These are phyloP conservation scores for Roridomyces roridus DNA, from an alignment of 768 basidiomycete genomes.

Conservation along the genomic window DNA sequence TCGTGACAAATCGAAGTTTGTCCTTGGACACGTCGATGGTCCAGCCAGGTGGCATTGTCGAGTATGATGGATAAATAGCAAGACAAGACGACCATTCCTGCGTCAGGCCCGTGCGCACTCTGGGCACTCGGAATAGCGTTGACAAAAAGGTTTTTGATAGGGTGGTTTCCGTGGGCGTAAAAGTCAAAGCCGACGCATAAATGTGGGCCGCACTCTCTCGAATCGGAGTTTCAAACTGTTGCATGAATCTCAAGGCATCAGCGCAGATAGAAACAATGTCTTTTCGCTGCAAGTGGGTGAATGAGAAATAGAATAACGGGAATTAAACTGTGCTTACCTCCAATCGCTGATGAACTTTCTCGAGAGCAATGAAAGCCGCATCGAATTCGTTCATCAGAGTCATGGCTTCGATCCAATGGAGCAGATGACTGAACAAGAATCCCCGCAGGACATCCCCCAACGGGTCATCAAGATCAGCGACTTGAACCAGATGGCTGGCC, in stretches of 20 bases:
- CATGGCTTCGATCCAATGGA: conserved; percentile 4
- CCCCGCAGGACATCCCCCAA: neutral
- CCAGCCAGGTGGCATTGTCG: too few relatives aligned
- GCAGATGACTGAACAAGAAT: neutral
- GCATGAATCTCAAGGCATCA: too few relatives aligned
- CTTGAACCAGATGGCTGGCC: too few relatives aligned
- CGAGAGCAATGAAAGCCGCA: too few relatives aligned
- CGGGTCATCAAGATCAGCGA: too few relatives aligned
- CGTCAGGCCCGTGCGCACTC: neutral
- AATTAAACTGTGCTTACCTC: too few relatives aligned
- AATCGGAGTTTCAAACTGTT: too few relatives aligned
- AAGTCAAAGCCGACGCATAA: neutral
- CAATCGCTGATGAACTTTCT: too few relatives aligned
- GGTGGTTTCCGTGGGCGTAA: neutral
- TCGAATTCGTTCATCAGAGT: neutral
- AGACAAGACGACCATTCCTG: neutral
- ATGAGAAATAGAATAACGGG: neutral
- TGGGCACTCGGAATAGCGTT: neutral
- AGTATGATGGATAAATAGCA: neutral
- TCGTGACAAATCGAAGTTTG: neutral
- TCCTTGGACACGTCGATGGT: neutral
- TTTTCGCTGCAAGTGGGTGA: neutral
- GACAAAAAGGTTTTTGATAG: too few relatives aligned
- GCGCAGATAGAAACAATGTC: neutral
- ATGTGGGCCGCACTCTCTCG: too few relatives aligned